A percentile compares a stretch with the other conserved stretches of the same genome.
Evolutionary conservation across 768 basidiomycete genomes (phyloP).

Genomic region (Auricularia cornea): DNA sequence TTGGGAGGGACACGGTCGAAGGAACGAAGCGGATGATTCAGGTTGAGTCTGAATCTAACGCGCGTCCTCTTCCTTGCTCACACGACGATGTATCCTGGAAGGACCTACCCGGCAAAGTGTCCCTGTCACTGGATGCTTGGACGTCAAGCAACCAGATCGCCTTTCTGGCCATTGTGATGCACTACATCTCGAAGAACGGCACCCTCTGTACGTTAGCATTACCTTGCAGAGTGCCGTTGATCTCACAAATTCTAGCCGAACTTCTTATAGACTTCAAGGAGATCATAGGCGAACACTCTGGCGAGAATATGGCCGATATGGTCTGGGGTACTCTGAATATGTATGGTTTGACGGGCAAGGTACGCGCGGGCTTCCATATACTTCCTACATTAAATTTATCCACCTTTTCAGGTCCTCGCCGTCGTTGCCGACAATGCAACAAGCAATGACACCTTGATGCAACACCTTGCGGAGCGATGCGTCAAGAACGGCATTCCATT

Average conservation of each 20-base stretch:
- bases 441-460: conserved; percentile 17
- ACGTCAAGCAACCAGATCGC: conserved; percentile 20
- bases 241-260: neutral
- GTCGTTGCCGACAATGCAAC: conserved; percentile 17
- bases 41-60: conserved; percentile 3
- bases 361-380: conserved; percentile 5
- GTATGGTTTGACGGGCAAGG: conserved; percentile 20
- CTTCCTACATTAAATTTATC: neutral
- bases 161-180: conserved; percentile 18
- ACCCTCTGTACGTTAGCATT: no score
- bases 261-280: conserved; percentile 28
- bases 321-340: conserved; percentile 22
- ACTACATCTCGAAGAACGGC: no score
- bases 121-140: conserved; percentile 18
- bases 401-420: conserved; percentile 9
- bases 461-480: conserved; percentile 2
- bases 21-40: conserved; percentile 10
- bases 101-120: conserved; percentile 13
- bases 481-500: conserved; percentile 7
- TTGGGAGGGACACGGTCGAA: conserved; percentile 10
- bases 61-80: neutral
- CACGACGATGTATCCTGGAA: neutral
- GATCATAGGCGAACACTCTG: conserved; percentile 25
- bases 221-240: no score
- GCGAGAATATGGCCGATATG: conserved; percentile 28